These are phyloP conservation scores for Penicillium paradoxum DNA, from an alignment of 495 filamentous ascomycete species.

Conservation along the genomic window DNA sequence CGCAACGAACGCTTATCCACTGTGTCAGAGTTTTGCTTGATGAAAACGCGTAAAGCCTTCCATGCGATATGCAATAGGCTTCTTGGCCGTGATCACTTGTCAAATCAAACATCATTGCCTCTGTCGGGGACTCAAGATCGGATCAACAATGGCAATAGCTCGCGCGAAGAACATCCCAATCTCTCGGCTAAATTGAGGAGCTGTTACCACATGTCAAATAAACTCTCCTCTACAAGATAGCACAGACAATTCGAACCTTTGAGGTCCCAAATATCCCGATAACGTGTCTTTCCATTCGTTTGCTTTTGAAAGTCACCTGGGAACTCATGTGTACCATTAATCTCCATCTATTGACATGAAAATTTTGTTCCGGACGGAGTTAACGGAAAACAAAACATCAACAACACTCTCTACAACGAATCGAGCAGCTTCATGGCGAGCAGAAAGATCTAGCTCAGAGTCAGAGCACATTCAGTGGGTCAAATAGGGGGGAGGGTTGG, in stretches of 20 bases:
- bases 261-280: neutral
- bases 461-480: slow-evolving; percentile 6
- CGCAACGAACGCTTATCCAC: neutral
- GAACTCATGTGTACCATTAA: slow-evolving; percentile 5
- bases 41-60: neutral
- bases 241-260: neutral
- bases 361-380: neutral
- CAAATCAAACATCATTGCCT: neutral
- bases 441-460: slow-evolving; percentile 24
- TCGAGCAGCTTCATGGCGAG: slow-evolving; percentile 28
- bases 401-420: slow-evolving; percentile 17
- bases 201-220: neutral
- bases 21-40: neutral
- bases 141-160: neutral
- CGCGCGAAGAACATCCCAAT: neutral
- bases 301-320: slow-evolving; percentile 15
- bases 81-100: neutral
- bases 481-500: neutral
- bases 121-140: neutral
- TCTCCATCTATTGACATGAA: slow-evolving; percentile 10
- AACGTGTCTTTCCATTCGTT: slow-evolving; percentile 3
- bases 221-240: neutral
- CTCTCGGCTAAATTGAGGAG: neutral
- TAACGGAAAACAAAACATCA: neutral
- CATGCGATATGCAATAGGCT: neutral